phyloP scores from a whole-genome alignment of 1,284 basidiomycete species.

The Farysia itapuensis region DNA sequence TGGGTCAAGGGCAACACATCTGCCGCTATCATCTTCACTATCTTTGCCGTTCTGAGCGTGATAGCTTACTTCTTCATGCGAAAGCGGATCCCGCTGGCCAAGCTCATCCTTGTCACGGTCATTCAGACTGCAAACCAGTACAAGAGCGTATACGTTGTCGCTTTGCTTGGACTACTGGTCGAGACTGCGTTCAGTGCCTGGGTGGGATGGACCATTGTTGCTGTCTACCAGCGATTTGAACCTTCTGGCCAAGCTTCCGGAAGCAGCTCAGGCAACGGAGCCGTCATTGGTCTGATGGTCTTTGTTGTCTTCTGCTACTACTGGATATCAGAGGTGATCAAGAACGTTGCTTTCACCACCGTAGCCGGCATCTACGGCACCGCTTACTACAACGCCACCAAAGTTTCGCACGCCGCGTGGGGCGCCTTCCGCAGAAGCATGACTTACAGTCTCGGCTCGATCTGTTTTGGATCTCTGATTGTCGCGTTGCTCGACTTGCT shows the following conservation, averaged over 20 bases:
- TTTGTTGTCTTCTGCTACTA: slow-evolving; percentile 47
- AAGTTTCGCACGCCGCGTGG: slow-evolving; percentile 68
- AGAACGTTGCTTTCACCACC: slow-evolving; percentile 52
- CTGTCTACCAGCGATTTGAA: slow-evolving; percentile 48
- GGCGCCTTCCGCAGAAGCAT: slow-evolving; percentile 75
- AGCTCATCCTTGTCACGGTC: slow-evolving; percentile 42
- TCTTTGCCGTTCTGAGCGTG: slow-evolving; percentile 51
- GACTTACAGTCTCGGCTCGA: slow-evolving; percentile 80
- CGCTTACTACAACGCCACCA: slow-evolving; percentile 51
- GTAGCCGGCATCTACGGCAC: slow-evolving; percentile 49
- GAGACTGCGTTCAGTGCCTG: slow-evolving; percentile 49
- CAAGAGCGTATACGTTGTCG: slow-evolving; percentile 47
- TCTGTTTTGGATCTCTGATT: slow-evolving; percentile 85
- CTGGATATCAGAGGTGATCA: slow-evolving; percentile 51
- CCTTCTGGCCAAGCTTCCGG: slow-evolving; percentile 32
- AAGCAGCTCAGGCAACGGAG: slow-evolving; percentile 22
- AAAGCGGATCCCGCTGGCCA: slow-evolving; percentile 50
- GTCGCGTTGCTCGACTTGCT: slow-evolving; percentile 81
- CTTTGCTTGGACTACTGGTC: slow-evolving; percentile 36
- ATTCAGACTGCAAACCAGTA: slow-evolving; percentile 48
- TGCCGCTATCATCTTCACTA: slow-evolving; percentile 51
- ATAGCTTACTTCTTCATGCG: slow-evolving; percentile 54
- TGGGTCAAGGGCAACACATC: slow-evolving; percentile 42
- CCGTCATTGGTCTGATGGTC: slow-evolving; percentile 52
- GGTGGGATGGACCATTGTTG: slow-evolving; percentile 48